phyloP scores from a whole-genome alignment of 192 early-diverging fungal species.

The Spizellomyces sp. region DNA sequence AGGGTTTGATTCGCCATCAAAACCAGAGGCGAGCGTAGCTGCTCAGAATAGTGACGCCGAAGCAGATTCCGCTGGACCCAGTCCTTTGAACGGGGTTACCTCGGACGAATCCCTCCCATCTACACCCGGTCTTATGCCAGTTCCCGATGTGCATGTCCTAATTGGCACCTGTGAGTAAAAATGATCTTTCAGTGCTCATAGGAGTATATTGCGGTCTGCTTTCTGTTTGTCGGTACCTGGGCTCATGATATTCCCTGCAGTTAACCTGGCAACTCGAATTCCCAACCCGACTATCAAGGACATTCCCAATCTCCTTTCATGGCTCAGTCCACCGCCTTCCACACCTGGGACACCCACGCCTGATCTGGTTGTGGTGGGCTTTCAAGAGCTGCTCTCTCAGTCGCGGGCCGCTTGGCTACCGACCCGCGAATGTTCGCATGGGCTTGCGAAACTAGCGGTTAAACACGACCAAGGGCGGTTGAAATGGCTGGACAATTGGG shows the following conservation, averaged over 20 bases:
- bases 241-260: background rate
- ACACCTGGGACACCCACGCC: slow-evolving; percentile 7
- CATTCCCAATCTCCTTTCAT: slow-evolving; percentile 6
- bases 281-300: background rate
- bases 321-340: slow-evolving; percentile 7
- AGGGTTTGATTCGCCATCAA: no score
- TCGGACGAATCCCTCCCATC: background rate
- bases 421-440: slow-evolving; percentile 6
- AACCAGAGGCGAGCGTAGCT: no score
- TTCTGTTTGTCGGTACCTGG: background rate
- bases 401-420: slow-evolving; percentile 12
- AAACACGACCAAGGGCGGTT: slow-evolving; percentile 19
- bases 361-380: slow-evolving; percentile 42
- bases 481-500: slow-evolving; percentile 30
- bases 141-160: slow-evolving; percentile 21
- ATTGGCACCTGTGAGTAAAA: slow-evolving; percentile 21
- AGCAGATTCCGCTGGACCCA: background rate
- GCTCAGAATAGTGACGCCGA: background rate
- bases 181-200: background rate
- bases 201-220: background rate
- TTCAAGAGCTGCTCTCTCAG: slow-evolving; percentile 44
- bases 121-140: background rate
- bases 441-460: slow-evolving; percentile 8
- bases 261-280: slow-evolving; percentile 25
- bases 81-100: background rate